phyloP scores from a whole-genome alignment of 2,329 filamentous ascomycete genomes.

The Xylogone sp. region DNA sequence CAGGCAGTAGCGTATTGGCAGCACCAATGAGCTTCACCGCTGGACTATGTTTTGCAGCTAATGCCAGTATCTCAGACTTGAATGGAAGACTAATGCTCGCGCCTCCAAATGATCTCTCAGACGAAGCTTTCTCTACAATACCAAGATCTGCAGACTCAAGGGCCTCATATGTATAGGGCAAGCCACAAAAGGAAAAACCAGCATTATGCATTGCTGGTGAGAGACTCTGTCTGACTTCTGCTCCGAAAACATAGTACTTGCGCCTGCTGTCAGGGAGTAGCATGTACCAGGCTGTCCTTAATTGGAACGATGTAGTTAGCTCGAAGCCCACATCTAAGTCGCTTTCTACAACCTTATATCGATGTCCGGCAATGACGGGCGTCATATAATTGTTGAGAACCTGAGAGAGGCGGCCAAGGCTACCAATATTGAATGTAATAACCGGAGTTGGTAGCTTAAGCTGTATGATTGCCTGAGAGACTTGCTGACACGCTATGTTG shows the following conservation, averaged over 20 bases:
- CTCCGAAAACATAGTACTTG: slow-evolving; percentile 62
- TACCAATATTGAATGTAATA: slow-evolving; percentile 62
- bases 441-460: slow-evolving; percentile 25
- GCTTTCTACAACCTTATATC: neutral
- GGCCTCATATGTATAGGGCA: slow-evolving; percentile 61
- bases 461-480: neutral
- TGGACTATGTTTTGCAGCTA: slow-evolving; percentile 60
- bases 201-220: slow-evolving; percentile 74
- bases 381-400: slow-evolving; percentile 65
- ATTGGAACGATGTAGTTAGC: neutral
- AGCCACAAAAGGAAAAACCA: slow-evolving; percentile 59
- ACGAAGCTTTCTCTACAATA: slow-evolving; percentile 58
- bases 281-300: neutral
- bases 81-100: slow-evolving; percentile 67
- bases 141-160: slow-evolving; percentile 58
- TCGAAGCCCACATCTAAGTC: neutral
- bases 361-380: slow-evolving; percentile 45
- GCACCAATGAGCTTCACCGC: slow-evolving; percentile 71
- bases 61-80: slow-evolving; percentile 64
- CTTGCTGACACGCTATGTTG: neutral
- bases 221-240: slow-evolving; percentile 63
- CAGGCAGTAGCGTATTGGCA: slow-evolving; percentile 71
- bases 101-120: slow-evolving; percentile 64
- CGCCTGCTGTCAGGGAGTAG: neutral
- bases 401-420: slow-evolving; percentile 58